Conservation (phyloP, 164 flowering plant genomes). For the Cinnamomum micranthum region DNA sequence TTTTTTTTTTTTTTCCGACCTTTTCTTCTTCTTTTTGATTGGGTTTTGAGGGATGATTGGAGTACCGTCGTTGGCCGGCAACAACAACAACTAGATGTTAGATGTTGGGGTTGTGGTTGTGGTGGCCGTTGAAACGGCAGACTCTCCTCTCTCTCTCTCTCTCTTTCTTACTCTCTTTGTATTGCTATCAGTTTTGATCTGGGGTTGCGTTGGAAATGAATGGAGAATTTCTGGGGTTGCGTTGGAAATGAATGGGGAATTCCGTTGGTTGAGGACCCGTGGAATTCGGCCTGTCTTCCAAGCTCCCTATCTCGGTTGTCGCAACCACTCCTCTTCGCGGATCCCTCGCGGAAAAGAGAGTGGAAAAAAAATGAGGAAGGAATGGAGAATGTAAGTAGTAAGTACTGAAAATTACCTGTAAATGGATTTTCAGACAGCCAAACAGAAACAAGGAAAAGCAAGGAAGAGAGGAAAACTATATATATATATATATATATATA, state of each 20-base stretch:
- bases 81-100: slow-evolving; percentile 7
- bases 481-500: too few species aligned
- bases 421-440: not conserved
- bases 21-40: not conserved
- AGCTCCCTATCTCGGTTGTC: slow-evolving; percentile 1
- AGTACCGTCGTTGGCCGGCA: slow-evolving; percentile 20
- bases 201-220: not conserved
- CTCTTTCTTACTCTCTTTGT: not conserved
- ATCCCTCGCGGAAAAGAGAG: not conserved
- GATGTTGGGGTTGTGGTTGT: slow-evolving; percentile 15
- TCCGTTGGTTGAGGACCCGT: slow-evolving; percentile 1
- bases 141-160: slow-evolving; percentile 17
- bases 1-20: not conserved
- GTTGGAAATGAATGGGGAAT: slow-evolving; percentile 2
- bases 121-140: slow-evolving; percentile 39
- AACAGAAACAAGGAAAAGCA: too few species aligned
- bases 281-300: slow-evolving; percentile 9
- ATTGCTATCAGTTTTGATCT: not conserved
- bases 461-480: too few species aligned
- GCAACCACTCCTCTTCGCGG: slow-evolving; percentile 10
- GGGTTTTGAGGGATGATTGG: not conserved
- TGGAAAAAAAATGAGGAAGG: not conserved
- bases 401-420: not conserved
- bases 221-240: not conserved
- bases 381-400: not conserved